Evolutionary conservation across 2,329 filamentous ascomycete species (phyloP).

Genomic region (Colletotrichum liaoningense): DNA sequence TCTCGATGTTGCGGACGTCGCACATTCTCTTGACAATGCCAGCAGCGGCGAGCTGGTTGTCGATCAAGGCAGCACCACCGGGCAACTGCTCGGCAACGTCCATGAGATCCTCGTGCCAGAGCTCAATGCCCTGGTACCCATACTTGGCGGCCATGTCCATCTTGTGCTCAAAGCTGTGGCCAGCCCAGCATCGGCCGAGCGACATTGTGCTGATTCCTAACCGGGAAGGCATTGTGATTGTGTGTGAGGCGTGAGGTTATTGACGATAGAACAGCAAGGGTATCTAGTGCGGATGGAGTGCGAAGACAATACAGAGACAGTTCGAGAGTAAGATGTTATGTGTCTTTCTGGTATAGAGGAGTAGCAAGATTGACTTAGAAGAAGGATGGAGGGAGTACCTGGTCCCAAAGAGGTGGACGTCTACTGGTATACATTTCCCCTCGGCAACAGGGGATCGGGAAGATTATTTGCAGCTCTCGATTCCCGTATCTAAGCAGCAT

Average conservation of each 20-base stretch:
- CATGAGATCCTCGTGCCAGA: conserved; percentile 82
- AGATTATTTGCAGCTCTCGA: conserved; percentile 14
- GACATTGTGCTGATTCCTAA: conserved; percentile 83
- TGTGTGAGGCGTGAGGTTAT: conserved; percentile 28
- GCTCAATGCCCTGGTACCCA: conserved; percentile 77
- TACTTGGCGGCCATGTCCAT: conserved; percentile 74
- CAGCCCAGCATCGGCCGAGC: conserved; percentile 75
- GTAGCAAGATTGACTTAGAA: not conserved
- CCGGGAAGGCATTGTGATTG: conserved; percentile 64
- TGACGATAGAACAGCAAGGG: not conserved
- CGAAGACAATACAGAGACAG: not conserved
- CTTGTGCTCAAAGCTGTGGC: conserved; percentile 75
- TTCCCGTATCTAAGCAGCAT: conserved; percentile 2
- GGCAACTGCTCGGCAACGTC: conserved; percentile 64
- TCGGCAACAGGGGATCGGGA: conserved; percentile 18
- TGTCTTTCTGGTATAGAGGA: not conserved
- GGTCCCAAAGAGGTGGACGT: not conserved
- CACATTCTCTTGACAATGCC: conserved; percentile 67
- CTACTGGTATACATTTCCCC: conserved; percentile 25
- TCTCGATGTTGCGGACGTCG: conserved; percentile 61
- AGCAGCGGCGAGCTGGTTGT: conserved; percentile 69
- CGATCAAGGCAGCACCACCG: conserved; percentile 48
- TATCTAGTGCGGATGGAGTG: not conserved
- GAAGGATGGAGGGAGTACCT: not conserved
- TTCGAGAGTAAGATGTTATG: not conserved